Evolutionary conservation across 2,329 filamentous ascomycete species (phyloP).

Genomic region (Leptographium flavum): DNA sequence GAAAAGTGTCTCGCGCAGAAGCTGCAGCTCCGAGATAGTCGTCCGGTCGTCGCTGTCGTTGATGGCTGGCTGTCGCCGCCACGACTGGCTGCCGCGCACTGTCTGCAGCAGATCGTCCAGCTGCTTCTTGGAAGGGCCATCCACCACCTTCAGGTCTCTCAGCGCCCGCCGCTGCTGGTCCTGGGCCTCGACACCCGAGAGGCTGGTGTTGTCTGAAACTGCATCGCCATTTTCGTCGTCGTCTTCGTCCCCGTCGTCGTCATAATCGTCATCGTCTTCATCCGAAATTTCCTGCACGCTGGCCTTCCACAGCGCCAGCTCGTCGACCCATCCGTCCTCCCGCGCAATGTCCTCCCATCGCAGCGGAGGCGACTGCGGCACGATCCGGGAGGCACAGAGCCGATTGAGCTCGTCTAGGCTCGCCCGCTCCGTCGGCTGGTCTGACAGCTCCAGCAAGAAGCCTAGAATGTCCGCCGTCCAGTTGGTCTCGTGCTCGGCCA

Average conservation of each 20-base stretch:
- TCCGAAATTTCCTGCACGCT: conserved; percentile 39
- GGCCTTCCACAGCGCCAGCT: conserved; percentile 54
- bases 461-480: conserved; percentile 71
- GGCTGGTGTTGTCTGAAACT: conserved; percentile 16
- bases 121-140: conserved; percentile 14
- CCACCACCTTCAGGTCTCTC: conserved; percentile 17
- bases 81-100: conserved; percentile 29
- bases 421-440: conserved; percentile 61
- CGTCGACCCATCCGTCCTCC: conserved; percentile 58
- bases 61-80: conserved; percentile 19
- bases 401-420: conserved; percentile 47
- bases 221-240: conserved; percentile 42
- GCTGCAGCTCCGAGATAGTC: conserved; percentile 54
- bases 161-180: conserved; percentile 2
- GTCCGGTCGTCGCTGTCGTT: conserved; percentile 9
- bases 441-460: conserved; percentile 66
- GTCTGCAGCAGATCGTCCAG: conserved; percentile 20
- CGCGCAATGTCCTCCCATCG: conserved; percentile 69
- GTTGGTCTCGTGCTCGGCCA: conserved; percentile 24
- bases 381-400: conserved; percentile 29
- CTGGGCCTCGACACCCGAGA: conserved; percentile 3
- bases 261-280: conserved; percentile 48
- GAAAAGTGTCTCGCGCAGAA: conserved; percentile 64
- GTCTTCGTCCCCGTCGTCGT: conserved; percentile 19
- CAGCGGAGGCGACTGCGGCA: conserved; percentile 31